Evolutionary conservation across 2,329 filamentous ascomycete genomes (phyloP).

Genomic region (Colletotrichum sublineola): DNA sequence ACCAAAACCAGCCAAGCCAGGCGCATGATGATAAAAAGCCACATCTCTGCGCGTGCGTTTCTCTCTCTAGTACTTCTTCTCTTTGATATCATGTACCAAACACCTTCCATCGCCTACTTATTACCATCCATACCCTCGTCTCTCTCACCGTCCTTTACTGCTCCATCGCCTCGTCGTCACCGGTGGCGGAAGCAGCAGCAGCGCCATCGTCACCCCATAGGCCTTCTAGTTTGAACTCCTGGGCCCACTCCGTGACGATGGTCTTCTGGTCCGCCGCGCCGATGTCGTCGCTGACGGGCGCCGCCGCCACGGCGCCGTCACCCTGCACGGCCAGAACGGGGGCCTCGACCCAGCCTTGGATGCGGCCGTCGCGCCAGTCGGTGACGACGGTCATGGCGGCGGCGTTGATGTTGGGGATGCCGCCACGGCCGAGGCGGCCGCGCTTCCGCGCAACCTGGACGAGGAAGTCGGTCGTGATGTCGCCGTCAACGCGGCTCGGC

Average conservation of each 20-base stretch:
- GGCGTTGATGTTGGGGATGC: slow-evolving; percentile 87
- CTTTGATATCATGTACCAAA: slow-evolving; percentile 33
- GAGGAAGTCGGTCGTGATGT: slow-evolving; percentile 89
- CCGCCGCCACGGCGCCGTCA: slow-evolving; percentile 51
- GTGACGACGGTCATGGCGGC: slow-evolving; percentile 94
- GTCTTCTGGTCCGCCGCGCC: slow-evolving; percentile 78
- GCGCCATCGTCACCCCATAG: slow-evolving; percentile 77
- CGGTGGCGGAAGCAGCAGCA: slow-evolving; percentile 44
- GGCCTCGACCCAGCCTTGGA: slow-evolving; percentile 90
- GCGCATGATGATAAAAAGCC: slow-evolving; percentile 20
- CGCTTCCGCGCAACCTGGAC: slow-evolving; percentile 95
- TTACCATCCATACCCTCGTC: slow-evolving; percentile 17
- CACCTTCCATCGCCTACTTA: neutral
- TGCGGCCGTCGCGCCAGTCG: slow-evolving; percentile 96
- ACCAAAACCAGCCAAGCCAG: slow-evolving; percentile 18
- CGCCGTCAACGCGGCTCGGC: slow-evolving; percentile 73
- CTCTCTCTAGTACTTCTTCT: slow-evolving; percentile 1
- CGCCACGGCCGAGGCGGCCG: slow-evolving; percentile 87
- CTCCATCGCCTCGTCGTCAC: slow-evolving; percentile 64
- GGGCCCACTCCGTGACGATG: slow-evolving; percentile 92
- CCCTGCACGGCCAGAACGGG: slow-evolving; percentile 71
- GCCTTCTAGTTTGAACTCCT: slow-evolving; percentile 95
- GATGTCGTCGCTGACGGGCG: slow-evolving; percentile 57
- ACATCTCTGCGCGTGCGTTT: neutral
- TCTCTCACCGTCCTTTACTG: slow-evolving; percentile 52